Evolutionary conservation across 257 asterid species (phyloP).

Genomic region (Solanum infundibuliforme): DNA sequence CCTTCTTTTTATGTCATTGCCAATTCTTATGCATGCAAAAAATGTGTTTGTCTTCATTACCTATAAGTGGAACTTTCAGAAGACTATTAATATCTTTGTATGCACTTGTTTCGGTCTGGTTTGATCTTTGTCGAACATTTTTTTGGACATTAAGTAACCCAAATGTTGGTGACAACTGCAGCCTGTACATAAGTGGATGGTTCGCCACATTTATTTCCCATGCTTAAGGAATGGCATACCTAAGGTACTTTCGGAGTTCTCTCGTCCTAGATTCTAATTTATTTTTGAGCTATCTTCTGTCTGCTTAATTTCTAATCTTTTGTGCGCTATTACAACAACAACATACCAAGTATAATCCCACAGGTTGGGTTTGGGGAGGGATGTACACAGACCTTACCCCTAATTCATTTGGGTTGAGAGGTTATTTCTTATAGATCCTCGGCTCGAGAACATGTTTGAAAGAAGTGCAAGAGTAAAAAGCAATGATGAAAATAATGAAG

Average conservation of each 20-base stretch:
- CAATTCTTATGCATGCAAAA: background rate
- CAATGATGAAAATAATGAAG: background rate
- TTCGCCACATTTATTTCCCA: slow-evolving; percentile 89
- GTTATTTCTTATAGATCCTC: background rate
- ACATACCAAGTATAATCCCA: background rate
- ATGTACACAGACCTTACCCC: background rate
- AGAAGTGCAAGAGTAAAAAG: background rate
- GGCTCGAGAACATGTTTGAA: background rate
- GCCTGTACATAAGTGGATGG: slow-evolving; percentile 99
- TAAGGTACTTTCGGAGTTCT: slow-evolving; percentile 39
- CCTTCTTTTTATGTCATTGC: background rate
- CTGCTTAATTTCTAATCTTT: background rate
- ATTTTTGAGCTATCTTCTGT: background rate
- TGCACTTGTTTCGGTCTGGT: background rate
- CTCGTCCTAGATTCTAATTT: background rate
- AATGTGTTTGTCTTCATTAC: background rate
- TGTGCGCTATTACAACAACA: background rate
- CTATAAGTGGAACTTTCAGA: background rate
- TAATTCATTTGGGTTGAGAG: background rate
- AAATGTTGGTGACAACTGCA: slow-evolving; percentile 21
- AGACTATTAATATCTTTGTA: background rate
- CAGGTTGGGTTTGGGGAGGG: background rate
- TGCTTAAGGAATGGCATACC: slow-evolving; percentile 85
- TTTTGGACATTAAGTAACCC: background rate
- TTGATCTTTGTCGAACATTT: background rate